Base-by-base conservation (phyloP, 352 stramenopile genomes). In the Globisporangium recalcitrans region DNA sequence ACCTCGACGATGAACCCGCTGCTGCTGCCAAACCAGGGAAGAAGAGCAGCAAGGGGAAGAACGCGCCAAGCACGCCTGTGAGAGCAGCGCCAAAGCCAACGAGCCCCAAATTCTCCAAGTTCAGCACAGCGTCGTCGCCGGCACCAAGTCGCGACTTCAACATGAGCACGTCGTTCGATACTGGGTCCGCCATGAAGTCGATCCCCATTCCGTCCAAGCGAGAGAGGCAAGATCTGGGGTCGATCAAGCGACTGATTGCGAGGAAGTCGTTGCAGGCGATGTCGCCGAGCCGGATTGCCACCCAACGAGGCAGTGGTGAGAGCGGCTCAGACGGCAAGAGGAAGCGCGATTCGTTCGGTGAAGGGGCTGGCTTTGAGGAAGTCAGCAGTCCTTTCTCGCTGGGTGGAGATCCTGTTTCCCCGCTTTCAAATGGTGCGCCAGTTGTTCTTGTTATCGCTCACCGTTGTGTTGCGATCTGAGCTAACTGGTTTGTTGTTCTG, bases 381-480 rank as follows among this genome's bases (percentile, higher is more conserved):
- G 63, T 66, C 26, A 52, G 48, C 9, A 90, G 79, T 14, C 83
- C 83, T 16, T 90, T 92, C 60, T 75, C 77, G 0, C 72, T 86
- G 51, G 72, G 87, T 29, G 78, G 85, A 8, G 78, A 69, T 4
- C 58, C 76, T n/a, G 51, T 90, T n/a, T 90, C 80, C 0, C 83
- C 83, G 3, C 32, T 92, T 1, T 90, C 81, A 0, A 88, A 90
- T 54, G 70, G 78, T 87, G 65, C 36, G 71, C 63, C 26, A n/a
- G 21, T 44, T 42, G 10, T 19, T 54, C 16, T 58, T 59, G 38
- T 52, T 14, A 16, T 4, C 3, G 13, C 11, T 36, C 54, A 13
- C 16, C 42, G 26, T 6, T 51, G 8, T 40, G n/a, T 44, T 13
- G 6, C 42, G 9, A 32, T n/a, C 5, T 60, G n/a, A 26, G n/a